Evolutionary conservation across 2,329 filamentous ascomycete species (phyloP).

Genomic region (Ceratocystis papillata): DNA sequence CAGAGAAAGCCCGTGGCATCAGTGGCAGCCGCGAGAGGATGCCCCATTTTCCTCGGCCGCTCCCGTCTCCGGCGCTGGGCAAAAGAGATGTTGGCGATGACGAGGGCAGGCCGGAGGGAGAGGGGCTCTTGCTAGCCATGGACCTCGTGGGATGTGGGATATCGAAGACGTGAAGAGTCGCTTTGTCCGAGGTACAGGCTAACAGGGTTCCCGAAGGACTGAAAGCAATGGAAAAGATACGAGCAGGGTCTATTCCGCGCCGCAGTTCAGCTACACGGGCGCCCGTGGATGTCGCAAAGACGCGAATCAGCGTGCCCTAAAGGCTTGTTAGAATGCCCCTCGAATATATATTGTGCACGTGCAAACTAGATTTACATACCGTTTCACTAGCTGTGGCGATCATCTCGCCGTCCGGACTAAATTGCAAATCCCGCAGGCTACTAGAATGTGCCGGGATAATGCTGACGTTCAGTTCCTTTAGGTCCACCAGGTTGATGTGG

Average conservation of each 20-base stretch:
- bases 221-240: slow-evolving; percentile 78
- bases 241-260: slow-evolving; percentile 77
- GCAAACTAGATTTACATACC: slow-evolving; percentile 21
- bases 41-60: slow-evolving; percentile 67
- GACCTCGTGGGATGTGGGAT: slow-evolving; percentile 49
- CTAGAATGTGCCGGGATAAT: slow-evolving; percentile 87
- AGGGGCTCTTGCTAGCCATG: slow-evolving; percentile 6
- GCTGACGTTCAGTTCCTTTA: slow-evolving; percentile 69
- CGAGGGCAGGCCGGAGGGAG: slow-evolving; percentile 24
- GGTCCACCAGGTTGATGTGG: slow-evolving; percentile 78
- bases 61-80: slow-evolving; percentile 33
- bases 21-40: slow-evolving; percentile 72
- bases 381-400: slow-evolving; percentile 85
- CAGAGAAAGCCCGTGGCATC: slow-evolving; percentile 77
- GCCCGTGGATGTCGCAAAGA: slow-evolving; percentile 72
- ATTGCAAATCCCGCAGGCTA: slow-evolving; percentile 62
- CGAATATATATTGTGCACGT: neutral
- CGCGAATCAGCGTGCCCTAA: slow-evolving; percentile 68
- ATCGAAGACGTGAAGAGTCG: slow-evolving; percentile 89
- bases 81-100: slow-evolving; percentile 31
- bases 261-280: slow-evolving; percentile 75
- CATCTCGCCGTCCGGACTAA: slow-evolving; percentile 70
- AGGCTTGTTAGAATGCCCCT: neutral
- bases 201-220: slow-evolving; percentile 69
- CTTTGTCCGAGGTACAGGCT: slow-evolving; percentile 93